phyloP scores from a whole-genome alignment of 2,329 filamentous ascomycete genomes.

The Penicillium sp. region DNA sequence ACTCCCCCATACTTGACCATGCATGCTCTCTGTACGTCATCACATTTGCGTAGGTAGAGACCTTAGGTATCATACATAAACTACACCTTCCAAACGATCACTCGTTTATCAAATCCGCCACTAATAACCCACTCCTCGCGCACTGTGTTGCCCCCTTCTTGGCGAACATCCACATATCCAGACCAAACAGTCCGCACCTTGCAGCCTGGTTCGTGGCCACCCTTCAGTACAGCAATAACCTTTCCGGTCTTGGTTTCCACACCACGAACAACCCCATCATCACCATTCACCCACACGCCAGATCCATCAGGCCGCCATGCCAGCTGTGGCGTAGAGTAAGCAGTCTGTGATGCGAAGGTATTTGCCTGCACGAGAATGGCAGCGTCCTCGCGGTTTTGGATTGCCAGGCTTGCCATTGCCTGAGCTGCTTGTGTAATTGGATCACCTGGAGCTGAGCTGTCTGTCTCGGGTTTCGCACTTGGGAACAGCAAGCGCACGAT shows the following conservation, averaged over 20 bases:
- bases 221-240: constrained; percentile 51
- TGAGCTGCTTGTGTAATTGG: constrained; percentile 53
- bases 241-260: constrained; percentile 62
- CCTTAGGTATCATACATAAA: no score
- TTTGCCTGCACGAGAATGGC: constrained; percentile 62
- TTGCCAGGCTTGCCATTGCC: constrained; percentile 51
- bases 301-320: constrained; percentile 64
- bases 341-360: constrained; percentile 64
- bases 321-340: constrained; percentile 64
- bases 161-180: constrained; percentile 42
- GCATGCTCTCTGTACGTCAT: no score
- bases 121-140: constrained; percentile 59
- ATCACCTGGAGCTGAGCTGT: constrained; percentile 8
- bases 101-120: constrained; percentile 64
- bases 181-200: constrained; percentile 63
- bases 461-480: constrained; percentile 19
- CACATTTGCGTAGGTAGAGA: no score
- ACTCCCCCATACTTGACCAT: no score
- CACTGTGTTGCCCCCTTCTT: constrained; percentile 24
- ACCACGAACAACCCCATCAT: constrained; percentile 64
- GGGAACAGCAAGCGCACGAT: constrained; percentile 61
- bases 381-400: constrained; percentile 60
- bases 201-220: constrained; percentile 57
- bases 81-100: constrained; percentile 58
- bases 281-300: constrained; percentile 66